phyloP scores from a whole-genome alignment of 192 early-diverging fungal genomes.

The Backusella tuberculispora region DNA sequence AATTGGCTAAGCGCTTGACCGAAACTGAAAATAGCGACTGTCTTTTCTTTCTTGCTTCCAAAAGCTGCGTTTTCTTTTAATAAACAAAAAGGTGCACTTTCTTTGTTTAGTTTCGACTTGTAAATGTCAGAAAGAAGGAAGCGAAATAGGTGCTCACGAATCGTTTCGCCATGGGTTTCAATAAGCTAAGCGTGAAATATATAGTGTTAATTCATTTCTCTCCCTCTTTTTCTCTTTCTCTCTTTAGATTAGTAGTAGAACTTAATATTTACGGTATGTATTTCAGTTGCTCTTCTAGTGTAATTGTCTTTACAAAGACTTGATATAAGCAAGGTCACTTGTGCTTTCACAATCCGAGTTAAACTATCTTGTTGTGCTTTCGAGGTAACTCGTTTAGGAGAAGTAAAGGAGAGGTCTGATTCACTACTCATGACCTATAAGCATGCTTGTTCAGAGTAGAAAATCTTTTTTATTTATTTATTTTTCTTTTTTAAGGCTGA shows the following conservation, averaged over 20 bases:
- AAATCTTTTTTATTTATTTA: not conserved
- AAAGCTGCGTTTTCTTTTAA: conserved; percentile 24
- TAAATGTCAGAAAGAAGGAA: conserved; percentile 30
- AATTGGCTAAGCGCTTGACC: conserved; percentile 15
- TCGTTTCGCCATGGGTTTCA: conserved; percentile 53
- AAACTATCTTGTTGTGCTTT: conserved; percentile 50
- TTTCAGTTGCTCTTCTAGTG: conserved; percentile 51
- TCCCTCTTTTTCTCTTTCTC: not conserved
- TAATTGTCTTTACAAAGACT: conserved; percentile 58
- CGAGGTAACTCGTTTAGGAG: conserved; percentile 46
- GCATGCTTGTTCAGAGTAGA: conserved; percentile 21
- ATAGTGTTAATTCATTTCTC: not conserved
- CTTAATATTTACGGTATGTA: conserved; percentile 47
- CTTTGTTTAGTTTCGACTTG: not conserved
- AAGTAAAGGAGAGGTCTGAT: conserved; percentile 44
- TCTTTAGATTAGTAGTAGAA: not conserved
- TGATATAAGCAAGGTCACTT: conserved; percentile 56
- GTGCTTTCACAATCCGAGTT: conserved; percentile 60
- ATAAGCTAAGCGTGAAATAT: conserved; percentile 44
- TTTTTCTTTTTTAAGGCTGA: not conserved
- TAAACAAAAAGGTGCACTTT: conserved; percentile 11
- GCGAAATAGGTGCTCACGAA: conserved; percentile 54
- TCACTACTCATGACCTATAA: conserved; percentile 57
- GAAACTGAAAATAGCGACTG: not conserved
- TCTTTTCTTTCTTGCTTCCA: not conserved